Percentiles rank a stretch among this genome's conserved stretches.
Conservation (phyloP, 75 land plant genomes). For the Pseudotsuga menziesii region DNA sequence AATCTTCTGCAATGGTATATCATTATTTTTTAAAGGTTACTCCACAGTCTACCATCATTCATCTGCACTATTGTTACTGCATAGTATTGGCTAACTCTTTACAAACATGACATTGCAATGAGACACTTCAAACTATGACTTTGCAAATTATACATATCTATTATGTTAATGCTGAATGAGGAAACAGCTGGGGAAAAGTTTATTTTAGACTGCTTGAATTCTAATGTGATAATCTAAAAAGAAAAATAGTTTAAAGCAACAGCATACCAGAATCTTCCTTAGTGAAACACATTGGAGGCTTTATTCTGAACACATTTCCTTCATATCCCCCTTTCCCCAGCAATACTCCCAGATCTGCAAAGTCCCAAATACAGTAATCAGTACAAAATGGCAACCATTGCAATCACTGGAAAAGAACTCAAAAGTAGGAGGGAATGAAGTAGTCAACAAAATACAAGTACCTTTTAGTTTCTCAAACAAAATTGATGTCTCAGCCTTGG, state of each 20-base stretch:
- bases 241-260: background rate
- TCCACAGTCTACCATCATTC: background rate
- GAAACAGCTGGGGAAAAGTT: background rate
- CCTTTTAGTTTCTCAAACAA: constrained; percentile 89
- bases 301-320: constrained; percentile 91
- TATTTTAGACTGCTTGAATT: background rate
- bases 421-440: background rate
- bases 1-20: background rate
- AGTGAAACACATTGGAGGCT: constrained; percentile 98
- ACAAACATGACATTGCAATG: background rate
- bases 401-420: background rate
- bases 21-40: background rate
- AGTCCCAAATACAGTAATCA: background rate
- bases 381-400: background rate
- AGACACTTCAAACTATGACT: background rate
- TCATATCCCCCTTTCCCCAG: constrained; percentile 90
- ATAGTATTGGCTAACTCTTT: background rate
- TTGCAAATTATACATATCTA: background rate
- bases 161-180: background rate
- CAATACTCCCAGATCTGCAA: constrained; percentile 79
- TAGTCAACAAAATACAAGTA: constrained; percentile 8
- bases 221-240: background rate
- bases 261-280: constrained; percentile 83
- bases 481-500: constrained; percentile 81
- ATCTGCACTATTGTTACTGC: background rate